A percentile compares a stretch with the other conserved stretches of the same genome.
phyloP scores from a whole-genome alignment of 768 basidiomycete species.

The Calocybe gangraenosa region DNA sequence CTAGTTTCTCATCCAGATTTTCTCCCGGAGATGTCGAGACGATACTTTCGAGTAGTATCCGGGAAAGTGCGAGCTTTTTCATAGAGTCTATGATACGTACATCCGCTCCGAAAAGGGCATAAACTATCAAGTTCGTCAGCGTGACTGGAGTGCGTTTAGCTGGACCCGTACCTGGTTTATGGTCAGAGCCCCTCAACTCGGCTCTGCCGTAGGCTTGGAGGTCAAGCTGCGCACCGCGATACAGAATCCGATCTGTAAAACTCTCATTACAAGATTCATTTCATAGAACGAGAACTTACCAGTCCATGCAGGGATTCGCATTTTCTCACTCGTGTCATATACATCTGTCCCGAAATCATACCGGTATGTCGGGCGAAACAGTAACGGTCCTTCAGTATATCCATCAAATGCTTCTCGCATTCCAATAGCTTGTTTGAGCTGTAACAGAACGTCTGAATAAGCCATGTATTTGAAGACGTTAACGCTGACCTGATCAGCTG shows the following conservation, averaged over 20 bases:
- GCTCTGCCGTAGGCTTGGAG: constrained; percentile 78
- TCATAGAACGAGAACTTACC: constrained; percentile 41
- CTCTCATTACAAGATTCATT: too few species aligned
- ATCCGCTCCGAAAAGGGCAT: constrained; percentile 73
- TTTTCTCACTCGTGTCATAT: constrained; percentile 96
- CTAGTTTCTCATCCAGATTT: constrained; percentile 68
- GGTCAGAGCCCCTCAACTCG: constrained; percentile 89
- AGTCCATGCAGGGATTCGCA: constrained; percentile 96
- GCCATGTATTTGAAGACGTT: not conserved
- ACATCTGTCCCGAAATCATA: constrained; percentile 79
- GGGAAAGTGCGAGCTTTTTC: constrained; percentile 69
- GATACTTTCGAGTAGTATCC: constrained; percentile 62
- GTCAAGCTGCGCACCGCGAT: constrained; percentile 68
- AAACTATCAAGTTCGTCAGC: constrained; percentile 51
- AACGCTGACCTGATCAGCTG: constrained; percentile 81
- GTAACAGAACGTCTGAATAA: constrained; percentile 5
- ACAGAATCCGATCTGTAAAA: constrained; percentile 82
- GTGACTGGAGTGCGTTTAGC: not conserved
- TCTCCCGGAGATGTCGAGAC: constrained; percentile 61
- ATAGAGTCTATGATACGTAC: constrained; percentile 75
- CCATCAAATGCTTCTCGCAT: constrained; percentile 70
- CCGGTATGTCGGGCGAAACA: constrained; percentile 95
- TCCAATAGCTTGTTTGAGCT: constrained; percentile 77
- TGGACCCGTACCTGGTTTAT: constrained; percentile 69
- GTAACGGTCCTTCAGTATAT: constrained; percentile 83